phyloP scores from a whole-genome alignment of 768 basidiomycete species.

The Lactarius psammicola region DNA sequence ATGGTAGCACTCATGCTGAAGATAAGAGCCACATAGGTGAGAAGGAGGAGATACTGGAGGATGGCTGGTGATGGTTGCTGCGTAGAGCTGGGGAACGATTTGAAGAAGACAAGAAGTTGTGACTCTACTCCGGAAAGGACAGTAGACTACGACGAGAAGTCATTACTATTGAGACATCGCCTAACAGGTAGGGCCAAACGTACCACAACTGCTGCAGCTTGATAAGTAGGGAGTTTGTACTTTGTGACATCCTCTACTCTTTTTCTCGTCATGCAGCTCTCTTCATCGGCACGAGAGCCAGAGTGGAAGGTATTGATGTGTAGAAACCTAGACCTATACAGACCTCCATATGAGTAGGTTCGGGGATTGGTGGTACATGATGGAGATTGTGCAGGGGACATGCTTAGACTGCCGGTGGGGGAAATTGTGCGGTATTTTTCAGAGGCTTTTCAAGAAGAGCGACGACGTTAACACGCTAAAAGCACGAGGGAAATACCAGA shows the following conservation, averaged over 20 bases:
- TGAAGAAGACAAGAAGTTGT: conserved; percentile 24
- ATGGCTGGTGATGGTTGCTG: neutral
- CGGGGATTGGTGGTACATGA: neutral
- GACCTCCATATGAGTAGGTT: neutral
- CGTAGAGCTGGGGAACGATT: neutral
- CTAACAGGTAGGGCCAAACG: neutral
- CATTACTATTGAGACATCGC: neutral
- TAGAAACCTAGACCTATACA: neutral
- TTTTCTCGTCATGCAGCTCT: neutral
- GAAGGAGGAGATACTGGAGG: conserved; percentile 13
- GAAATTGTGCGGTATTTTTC: neutral
- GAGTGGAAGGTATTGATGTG: neutral
- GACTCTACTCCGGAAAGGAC: conserved; percentile 25
- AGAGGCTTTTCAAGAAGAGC: neutral
- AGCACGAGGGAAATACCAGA: conserved; percentile 10
- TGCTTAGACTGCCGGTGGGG: neutral
- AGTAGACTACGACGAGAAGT: conserved; percentile 7
- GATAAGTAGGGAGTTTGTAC: conserved; percentile 20
- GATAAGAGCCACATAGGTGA: conserved; percentile 27
- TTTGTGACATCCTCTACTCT: conserved; percentile 10
- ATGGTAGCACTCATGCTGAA: conserved; percentile 27
- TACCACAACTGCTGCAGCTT: conserved; percentile 25
- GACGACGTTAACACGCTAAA: neutral
- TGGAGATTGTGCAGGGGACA: conserved; percentile 7
- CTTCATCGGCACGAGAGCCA: neutral